Conservation (phyloP, 768 basidiomycete genomes). For the Pleurotus cornucopiae region DNA sequence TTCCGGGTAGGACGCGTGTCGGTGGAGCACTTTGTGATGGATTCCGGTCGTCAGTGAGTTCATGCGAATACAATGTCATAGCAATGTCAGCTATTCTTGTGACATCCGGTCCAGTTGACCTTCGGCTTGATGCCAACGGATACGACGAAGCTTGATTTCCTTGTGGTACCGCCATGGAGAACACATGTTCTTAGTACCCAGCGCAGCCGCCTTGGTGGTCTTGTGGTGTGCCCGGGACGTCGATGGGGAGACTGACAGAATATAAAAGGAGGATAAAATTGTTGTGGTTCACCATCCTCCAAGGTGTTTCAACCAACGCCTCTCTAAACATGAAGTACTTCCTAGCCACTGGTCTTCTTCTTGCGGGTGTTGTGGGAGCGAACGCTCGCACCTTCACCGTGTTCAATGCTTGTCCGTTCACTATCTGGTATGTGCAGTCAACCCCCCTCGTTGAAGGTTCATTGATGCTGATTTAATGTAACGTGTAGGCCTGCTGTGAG, state of each 20-base stretch:
- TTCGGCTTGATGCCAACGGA: neutral
- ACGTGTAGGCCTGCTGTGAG: slow-evolving; percentile 41
- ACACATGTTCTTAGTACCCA: neutral
- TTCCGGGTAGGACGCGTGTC: neutral
- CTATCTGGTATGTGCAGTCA: slow-evolving; percentile 47
- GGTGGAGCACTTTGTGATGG: slow-evolving; percentile 3
- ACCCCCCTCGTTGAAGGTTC: neutral
- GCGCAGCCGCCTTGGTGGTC: neutral
- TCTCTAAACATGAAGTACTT: slow-evolving; percentile 24
- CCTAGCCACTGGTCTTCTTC: slow-evolving; percentile 17
- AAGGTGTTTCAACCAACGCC: neutral
- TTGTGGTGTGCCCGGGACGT: neutral
- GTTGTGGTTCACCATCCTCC: neutral
- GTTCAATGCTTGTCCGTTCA: slow-evolving; percentile 62
- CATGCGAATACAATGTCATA: too few species aligned
- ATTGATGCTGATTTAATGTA: neutral
- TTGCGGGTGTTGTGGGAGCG: slow-evolving; percentile 26
- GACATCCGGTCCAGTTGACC: too few species aligned
- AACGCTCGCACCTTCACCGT: slow-evolving; percentile 58
- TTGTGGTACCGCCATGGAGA: neutral
- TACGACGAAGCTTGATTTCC: neutral
- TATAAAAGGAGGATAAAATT: neutral
- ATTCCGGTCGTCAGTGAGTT: too few species aligned
- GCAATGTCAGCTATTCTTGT: too few species aligned
- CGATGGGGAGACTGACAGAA: neutral